phyloP scores from a whole-genome alignment of 768 basidiomycete species.

The Leccinum aurantiacum region DNA sequence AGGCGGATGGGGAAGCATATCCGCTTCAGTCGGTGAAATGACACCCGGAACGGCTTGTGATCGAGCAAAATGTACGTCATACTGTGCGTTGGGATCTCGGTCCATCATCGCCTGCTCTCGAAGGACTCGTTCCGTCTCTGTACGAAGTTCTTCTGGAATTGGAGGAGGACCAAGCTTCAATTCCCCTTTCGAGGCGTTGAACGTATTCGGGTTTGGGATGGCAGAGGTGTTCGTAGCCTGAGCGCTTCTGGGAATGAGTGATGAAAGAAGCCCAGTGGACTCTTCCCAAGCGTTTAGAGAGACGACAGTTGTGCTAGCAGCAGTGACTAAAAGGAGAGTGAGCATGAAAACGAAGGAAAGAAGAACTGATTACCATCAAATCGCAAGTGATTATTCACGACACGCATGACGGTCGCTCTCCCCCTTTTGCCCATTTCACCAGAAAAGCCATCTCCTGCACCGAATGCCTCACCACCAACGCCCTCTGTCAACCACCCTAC shows the following conservation, averaged over 20 bases:
- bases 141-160: slow-evolving; percentile 72
- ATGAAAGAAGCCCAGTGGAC: slow-evolving; percentile 78
- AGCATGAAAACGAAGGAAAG: slow-evolving; percentile 17
- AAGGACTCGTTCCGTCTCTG: slow-evolving; percentile 77
- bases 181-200: slow-evolving; percentile 72
- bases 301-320: slow-evolving; percentile 63
- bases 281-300: slow-evolving; percentile 78
- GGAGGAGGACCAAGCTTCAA: slow-evolving; percentile 87
- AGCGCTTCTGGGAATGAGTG: slow-evolving; percentile 65
- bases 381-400: slow-evolving; percentile 90
- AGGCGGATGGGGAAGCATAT: slow-evolving; percentile 78
- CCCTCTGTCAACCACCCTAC: slow-evolving; percentile 97
- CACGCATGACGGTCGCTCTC: slow-evolving; percentile 85
- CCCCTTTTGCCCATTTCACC: slow-evolving; percentile 84
- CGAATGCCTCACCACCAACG: slow-evolving; percentile 79
- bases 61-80: slow-evolving; percentile 57
- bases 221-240: slow-evolving; percentile 39
- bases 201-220: slow-evolving; percentile 63
- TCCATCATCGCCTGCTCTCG: slow-evolving; percentile 81
- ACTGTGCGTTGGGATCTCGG: slow-evolving; percentile 63
- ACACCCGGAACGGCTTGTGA: slow-evolving; percentile 54
- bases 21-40: slow-evolving; percentile 62
- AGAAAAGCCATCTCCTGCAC: slow-evolving; percentile 73
- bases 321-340: slow-evolving; percentile 52
- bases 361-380: slow-evolving; percentile 69